Base-by-base conservation (phyloP, 2,329 filamentous ascomycete genomes). In the Aspergillus awamori region DNA sequence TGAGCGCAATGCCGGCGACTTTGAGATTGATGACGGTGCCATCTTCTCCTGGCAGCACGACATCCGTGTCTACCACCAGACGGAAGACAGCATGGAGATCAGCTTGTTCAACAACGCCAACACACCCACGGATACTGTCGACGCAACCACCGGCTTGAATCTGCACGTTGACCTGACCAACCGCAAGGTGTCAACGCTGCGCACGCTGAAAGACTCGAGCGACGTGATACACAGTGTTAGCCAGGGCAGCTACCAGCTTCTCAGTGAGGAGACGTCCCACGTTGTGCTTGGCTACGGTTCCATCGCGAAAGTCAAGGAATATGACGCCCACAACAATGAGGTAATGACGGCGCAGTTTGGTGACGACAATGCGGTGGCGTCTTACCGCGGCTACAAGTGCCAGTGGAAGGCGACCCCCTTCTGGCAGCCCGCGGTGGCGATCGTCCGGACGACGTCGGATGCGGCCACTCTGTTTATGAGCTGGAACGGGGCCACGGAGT, bases 401-500 rank as follows among this genome's bases (percentile, higher is more conserved):
- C 58, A 70, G 28, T 78, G 75, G 76, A 66, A 67, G 51, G 73
- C 71, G 6, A 74, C 69, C 1, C 73, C 73, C 0, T 71, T 68
- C 64, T 73, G 69, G 65, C 39, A 63, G 43, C 73, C 73, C 17
- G 63, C 60, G n/a, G 33, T 71, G 5, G 65, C 70, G 5, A 62
- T 69, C 5, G 45, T 55, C 26, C 63, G 60, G 13, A 64, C 59
- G 39, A 53, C 60, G 7, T 55, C 66, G 28, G 56, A 61, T 13
- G 58, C 59, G 1, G 71, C 69, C 0, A 47, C 57, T 17, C 60
- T 76, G n/a, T 71, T 72, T 60, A 77, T 77, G 72, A 77, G 75
- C 67, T 77, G 75, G 75, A 75, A 74, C 49, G 74, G 74, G 8
- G 75, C 74, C 5, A 77, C 75, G 0, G 76, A 77, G 62, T 70